Evolutionary conservation across 2,329 filamentous ascomycete species (phyloP).

Genomic region (Atkinsonella hypoxylon): DNA sequence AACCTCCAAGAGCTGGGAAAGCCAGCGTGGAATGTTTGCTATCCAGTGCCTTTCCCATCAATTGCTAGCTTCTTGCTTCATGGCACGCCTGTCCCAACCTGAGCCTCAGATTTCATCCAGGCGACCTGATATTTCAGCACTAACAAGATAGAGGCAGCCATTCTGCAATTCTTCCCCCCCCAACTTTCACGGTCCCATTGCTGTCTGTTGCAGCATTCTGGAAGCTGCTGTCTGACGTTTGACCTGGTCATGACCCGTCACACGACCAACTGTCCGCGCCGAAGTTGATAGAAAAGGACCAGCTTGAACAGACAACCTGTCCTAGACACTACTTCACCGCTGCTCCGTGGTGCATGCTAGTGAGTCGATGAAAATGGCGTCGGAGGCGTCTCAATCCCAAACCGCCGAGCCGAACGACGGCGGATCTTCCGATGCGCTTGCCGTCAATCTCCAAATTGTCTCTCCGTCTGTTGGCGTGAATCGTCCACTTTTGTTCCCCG

Average conservation of each 20-base stretch:
- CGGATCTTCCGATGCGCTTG: constrained; percentile 20
- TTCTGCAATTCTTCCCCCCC: no score
- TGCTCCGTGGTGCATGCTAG: background rate
- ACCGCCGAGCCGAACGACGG: constrained; percentile 11
- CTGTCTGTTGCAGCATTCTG: background rate
- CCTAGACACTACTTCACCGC: background rate
- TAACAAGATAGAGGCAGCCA: background rate
- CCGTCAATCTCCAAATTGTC: constrained; percentile 44
- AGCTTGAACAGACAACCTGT: background rate
- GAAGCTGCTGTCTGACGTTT: background rate
- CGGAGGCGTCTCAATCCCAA: constrained; percentile 19
- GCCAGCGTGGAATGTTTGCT: constrained; percentile 2
- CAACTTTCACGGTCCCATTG: no score
- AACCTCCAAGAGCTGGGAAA: background rate
- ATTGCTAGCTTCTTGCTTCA: background rate
- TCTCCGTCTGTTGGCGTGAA: constrained; percentile 45
- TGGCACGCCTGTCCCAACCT: constrained; percentile 1
- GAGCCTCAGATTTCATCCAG: background rate
- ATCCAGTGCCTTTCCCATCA: background rate
- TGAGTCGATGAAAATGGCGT: constrained; percentile 25
- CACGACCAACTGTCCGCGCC: background rate
- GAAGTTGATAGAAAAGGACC: background rate
- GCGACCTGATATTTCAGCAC: background rate
- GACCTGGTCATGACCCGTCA: background rate
- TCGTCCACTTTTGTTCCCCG: constrained; percentile 36